Evolutionary conservation across 1,284 basidiomycete species (phyloP).

Genomic region (Moesziomyces sp.): DNA sequence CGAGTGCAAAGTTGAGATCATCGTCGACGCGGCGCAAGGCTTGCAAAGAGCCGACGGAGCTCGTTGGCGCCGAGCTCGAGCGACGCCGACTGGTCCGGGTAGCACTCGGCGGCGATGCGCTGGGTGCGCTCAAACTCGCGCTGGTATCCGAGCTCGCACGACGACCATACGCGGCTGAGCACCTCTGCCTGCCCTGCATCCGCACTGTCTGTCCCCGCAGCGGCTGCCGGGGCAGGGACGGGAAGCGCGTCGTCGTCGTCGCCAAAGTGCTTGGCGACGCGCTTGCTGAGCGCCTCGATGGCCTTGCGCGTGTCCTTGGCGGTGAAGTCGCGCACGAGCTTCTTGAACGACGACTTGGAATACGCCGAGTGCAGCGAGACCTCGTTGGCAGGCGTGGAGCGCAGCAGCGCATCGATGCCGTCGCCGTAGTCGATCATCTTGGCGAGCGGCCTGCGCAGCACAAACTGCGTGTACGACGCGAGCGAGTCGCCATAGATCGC

Average conservation of each 20-base stretch:
- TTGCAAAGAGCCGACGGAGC: conserved; percentile 31
- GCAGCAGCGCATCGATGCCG: conserved; percentile 84
- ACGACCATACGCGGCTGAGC: conserved; percentile 41
- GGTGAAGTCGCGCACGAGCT: conserved; percentile 84
- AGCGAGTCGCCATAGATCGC: conserved; percentile 88
- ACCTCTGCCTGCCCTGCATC: conserved; percentile 33
- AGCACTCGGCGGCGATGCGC: conserved; percentile 48
- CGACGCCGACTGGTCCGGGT: conserved; percentile 18
- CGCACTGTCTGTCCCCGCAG: neutral
- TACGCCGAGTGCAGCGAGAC: conserved; percentile 81
- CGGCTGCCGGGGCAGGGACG: neutral
- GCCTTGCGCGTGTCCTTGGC: conserved; percentile 85
- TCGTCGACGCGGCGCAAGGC: conserved; percentile 18
- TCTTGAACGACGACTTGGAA: conserved; percentile 81
- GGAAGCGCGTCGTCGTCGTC: conserved; percentile 72
- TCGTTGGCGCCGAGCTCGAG: conserved; percentile 36
- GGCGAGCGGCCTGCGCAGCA: conserved; percentile 85
- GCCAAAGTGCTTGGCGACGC: conserved; percentile 92
- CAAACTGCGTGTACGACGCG: conserved; percentile 83
- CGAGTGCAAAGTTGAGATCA: neutral
- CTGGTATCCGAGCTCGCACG: conserved; percentile 47
- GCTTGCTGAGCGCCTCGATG: conserved; percentile 85
- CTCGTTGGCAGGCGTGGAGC: conserved; percentile 82
- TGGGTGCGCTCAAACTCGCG: conserved; percentile 40
- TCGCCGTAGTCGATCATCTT: conserved; percentile 95